A percentile compares a stretch with the other conserved stretches of the same genome.
phyloP scores from a whole-genome alignment of 169 alveolate genomes.

The Plasmodium inui region DNA sequence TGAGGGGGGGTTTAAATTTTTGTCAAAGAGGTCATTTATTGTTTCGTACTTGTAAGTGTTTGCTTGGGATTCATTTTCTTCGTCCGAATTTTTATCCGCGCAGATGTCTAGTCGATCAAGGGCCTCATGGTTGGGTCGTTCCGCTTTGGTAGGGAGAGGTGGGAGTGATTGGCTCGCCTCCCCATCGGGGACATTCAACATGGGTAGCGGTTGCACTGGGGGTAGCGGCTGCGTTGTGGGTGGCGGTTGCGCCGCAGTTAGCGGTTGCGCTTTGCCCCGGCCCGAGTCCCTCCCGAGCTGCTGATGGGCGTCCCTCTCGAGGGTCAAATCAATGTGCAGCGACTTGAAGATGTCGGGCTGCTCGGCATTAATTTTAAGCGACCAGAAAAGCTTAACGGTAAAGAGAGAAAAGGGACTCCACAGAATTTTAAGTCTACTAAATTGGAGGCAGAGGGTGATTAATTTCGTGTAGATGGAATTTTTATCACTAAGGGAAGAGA shows the following conservation, averaged over 20 bases:
- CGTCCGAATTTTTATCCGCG: background rate
- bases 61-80: background rate
- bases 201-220: background rate
- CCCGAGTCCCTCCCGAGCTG: background rate
- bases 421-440: slow-evolving; percentile 75
- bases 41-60: slow-evolving; percentile 39
- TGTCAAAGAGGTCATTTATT: slow-evolving; percentile 48
- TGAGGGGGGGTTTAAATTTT: slow-evolving; percentile 20
- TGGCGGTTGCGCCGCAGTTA: background rate
- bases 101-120: background rate
- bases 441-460: slow-evolving; percentile 75
- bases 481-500: slow-evolving; percentile 71
- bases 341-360: slow-evolving; percentile 75
- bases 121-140: background rate
- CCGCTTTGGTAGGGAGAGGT: background rate
- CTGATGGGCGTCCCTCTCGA: slow-evolving; percentile 23
- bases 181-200: background rate
- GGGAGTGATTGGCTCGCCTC: background rate
- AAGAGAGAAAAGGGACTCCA: slow-evolving; percentile 83
- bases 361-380: slow-evolving; percentile 56
- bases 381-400: slow-evolving; percentile 77
- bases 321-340: slow-evolving; percentile 62
- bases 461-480: slow-evolving; percentile 73
- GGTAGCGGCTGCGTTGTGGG: background rate
- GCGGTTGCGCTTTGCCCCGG: background rate